Conservation (phyloP, 306 rosid species). For the Carpinus fangiana region DNA sequence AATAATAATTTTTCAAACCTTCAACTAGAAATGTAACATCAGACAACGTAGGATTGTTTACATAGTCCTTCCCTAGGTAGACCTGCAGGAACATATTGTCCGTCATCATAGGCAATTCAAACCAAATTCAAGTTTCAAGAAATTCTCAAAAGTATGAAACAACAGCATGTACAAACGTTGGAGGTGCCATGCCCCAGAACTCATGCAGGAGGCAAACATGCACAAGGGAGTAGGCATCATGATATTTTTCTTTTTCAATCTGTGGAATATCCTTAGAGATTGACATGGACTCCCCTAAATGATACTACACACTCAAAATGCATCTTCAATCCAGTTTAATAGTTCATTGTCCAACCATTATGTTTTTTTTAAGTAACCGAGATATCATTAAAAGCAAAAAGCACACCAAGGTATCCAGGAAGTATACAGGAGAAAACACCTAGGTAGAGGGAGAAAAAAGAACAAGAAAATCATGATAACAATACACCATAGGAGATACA, state of each 20-base stretch:
- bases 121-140: constrained; percentile 15
- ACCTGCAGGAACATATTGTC: constrained; percentile 64
- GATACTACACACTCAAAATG: neutral
- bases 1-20: constrained; percentile 50
- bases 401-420: too few species aligned
- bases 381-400: neutral
- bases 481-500: too few species aligned
- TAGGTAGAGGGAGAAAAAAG: too few species aligned
- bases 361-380: neutral
- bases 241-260: neutral
- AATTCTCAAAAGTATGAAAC: neutral
- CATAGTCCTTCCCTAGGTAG: constrained; percentile 88
- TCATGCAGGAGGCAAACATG: constrained; percentile 15
- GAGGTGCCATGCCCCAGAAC: neutral
- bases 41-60: constrained; percentile 76
- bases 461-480: too few species aligned
- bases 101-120: constrained; percentile 11
- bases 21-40: constrained; percentile 95
- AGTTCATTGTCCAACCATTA: neutral
- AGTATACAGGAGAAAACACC: too few species aligned
- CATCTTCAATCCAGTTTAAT: neutral
- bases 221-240: neutral
- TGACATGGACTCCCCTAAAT: neutral
- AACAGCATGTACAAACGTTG: neutral
- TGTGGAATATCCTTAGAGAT: neutral